Evolutionary conservation across 257 asterid genomes (phyloP).

Genomic region (Solanum tacnaense): DNA sequence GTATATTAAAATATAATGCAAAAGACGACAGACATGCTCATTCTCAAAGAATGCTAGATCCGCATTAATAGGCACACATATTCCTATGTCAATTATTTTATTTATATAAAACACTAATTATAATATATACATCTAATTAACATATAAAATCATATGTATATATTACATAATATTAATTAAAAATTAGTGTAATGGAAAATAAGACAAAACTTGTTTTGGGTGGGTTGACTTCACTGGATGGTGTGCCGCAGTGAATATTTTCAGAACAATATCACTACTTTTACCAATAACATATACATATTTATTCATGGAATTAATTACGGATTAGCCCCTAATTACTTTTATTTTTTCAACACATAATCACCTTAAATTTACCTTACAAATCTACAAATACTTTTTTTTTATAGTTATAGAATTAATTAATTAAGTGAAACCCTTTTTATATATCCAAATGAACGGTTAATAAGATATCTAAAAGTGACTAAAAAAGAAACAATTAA

Average conservation of each 20-base stretch:
- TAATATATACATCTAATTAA: not conserved
- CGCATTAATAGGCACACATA: slow-evolving; percentile 57
- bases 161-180: not conserved
- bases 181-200: not conserved
- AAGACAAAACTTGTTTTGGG: slow-evolving; percentile 11
- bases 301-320: not conserved
- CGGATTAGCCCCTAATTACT: not conserved
- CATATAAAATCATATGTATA: not conserved
- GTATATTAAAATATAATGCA: not conserved
- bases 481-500: too few species aligned
- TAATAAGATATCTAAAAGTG: not conserved
- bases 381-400: too few species aligned
- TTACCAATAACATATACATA: not conserved
- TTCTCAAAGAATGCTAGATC: slow-evolving; percentile 74
- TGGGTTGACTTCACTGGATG: slow-evolving; percentile 54
- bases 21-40: slow-evolving; percentile 79
- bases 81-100: not conserved
- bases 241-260: slow-evolving; percentile 21
- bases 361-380: not conserved
- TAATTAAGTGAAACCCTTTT: not conserved
- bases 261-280: not conserved
- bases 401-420: not conserved
- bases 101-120: not conserved
- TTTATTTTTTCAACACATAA: not conserved
- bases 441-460: not conserved